phyloP scores from a whole-genome alignment of 768 basidiomycete species.

The Agrocybe praecox region DNA sequence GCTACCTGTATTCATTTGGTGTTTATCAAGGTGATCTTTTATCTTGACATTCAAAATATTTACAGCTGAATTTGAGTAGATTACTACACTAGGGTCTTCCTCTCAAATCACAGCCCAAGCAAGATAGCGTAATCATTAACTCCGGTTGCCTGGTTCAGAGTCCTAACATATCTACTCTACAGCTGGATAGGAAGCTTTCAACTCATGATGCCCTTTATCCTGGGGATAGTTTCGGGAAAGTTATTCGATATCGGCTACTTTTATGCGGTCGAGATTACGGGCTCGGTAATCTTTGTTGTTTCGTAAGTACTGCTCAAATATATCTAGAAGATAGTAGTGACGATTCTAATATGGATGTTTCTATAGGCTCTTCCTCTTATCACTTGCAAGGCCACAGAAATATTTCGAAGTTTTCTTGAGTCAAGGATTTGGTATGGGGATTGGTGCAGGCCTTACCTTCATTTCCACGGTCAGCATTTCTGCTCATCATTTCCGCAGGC shows the following conservation, averaged over 20 bases:
- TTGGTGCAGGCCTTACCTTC: constrained; percentile 46
- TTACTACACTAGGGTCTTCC: constrained; percentile 40
- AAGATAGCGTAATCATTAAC: constrained; percentile 37
- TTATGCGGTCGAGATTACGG: constrained; percentile 22
- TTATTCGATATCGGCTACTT: constrained; percentile 50
- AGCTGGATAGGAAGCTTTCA: constrained; percentile 56
- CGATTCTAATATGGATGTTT: not conserved
- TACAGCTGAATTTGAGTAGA: constrained; percentile 33
- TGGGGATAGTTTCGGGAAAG: constrained; percentile 39
- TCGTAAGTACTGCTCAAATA: constrained; percentile 16
- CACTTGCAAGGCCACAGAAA: constrained; percentile 3
- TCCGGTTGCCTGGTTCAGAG: not conserved
- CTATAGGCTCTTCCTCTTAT: constrained; percentile 18
- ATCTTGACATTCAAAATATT: constrained; percentile 13
- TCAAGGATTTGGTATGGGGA: constrained; percentile 55
- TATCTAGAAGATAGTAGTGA: not conserved
- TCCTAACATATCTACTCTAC: not conserved
- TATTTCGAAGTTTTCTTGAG: constrained; percentile 40
- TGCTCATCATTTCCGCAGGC: constrained; percentile 42
- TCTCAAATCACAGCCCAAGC: constrained; percentile 35
- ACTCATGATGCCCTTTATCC: constrained; percentile 40
- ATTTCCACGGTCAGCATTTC: constrained; percentile 43
- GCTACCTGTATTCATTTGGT: constrained; percentile 27
- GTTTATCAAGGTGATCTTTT: constrained; percentile 29
- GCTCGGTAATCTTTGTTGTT: constrained; percentile 19